Evolutionary conservation across 2,329 filamentous ascomycete genomes (phyloP).

Genomic region (Claviceps africana): DNA sequence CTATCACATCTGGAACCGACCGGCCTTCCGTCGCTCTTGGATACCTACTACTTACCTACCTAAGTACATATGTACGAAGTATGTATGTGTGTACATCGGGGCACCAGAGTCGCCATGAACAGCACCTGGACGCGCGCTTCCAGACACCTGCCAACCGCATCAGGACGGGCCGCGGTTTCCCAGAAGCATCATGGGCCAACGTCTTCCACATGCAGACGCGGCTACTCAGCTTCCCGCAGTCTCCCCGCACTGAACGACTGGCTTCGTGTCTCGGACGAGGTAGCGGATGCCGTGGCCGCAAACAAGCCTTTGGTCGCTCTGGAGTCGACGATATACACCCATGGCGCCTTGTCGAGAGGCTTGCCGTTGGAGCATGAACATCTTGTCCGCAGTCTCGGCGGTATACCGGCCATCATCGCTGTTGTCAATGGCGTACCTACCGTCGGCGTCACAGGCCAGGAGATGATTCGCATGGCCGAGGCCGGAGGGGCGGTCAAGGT

Average conservation of each 20-base stretch:
- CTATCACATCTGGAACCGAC: too few species aligned
- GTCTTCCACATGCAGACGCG: not conserved
- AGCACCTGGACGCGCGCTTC: not conserved
- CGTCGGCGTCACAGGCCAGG: conserved; percentile 60
- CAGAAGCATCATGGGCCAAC: not conserved
- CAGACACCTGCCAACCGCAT: not conserved
- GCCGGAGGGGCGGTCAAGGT: conserved; percentile 62
- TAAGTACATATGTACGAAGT: too few species aligned
- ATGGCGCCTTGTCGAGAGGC: conserved; percentile 66
- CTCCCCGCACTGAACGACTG: conserved; percentile 19
- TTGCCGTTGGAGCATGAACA: conserved; percentile 69
- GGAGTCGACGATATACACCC: conserved; percentile 94
- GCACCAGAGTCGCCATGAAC: not conserved
- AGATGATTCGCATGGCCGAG: conserved; percentile 59
- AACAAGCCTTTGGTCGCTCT: conserved; percentile 79
- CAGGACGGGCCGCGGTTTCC: not conserved
- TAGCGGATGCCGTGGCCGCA: conserved; percentile 58
- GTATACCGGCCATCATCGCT: conserved; percentile 79
- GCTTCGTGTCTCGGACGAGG: conserved; percentile 67
- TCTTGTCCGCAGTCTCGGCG: conserved; percentile 67
- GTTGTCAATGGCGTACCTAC: conserved; percentile 70
- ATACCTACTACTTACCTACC: too few species aligned
- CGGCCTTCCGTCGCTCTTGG: too few species aligned
- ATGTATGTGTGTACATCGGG: too few species aligned
- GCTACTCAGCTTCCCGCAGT: conserved; percentile 15